These are phyloP conservation scores for Xerocomellus intermedius DNA, from an alignment of 768 basidiomycete species.

Conservation along the genomic window DNA sequence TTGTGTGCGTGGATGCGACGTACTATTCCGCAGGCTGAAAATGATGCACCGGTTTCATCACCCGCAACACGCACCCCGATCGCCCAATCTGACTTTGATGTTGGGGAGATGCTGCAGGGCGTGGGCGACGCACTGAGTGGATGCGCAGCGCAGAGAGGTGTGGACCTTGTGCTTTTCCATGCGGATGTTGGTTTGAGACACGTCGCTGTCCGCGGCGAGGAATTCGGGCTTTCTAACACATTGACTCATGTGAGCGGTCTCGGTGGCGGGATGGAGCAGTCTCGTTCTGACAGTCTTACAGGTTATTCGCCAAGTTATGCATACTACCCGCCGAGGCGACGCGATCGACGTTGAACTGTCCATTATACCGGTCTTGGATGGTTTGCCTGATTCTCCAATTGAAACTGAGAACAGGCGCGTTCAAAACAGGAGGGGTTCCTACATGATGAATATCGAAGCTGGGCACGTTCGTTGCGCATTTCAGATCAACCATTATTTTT, in stretches of 20 bases:
- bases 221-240: conserved; percentile 77
- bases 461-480: conserved; percentile 55
- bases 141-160: conserved; percentile 75
- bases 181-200: conserved; percentile 88
- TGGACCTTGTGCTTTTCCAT: conserved; percentile 89
- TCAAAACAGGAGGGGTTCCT: conserved; percentile 28
- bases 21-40: conserved; percentile 15
- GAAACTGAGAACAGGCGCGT: conserved; percentile 20
- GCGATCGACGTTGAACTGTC: conserved; percentile 83
- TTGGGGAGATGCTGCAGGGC: conserved; percentile 87
- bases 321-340: conserved; percentile 68
- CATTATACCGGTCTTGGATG: conserved; percentile 38
- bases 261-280: background rate
- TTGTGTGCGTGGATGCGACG: conserved; percentile 22
- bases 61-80: conserved; percentile 16
- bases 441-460: conserved; percentile 26
- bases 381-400: conserved; percentile 23
- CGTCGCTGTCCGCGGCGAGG: conserved; percentile 80
- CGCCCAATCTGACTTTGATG: conserved; percentile 71
- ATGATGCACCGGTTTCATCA: conserved; percentile 19
- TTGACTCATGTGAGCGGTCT: conserved; percentile 73
- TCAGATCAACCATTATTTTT: conserved; percentile 54
- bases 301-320: conserved; percentile 83
- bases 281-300: conserved; percentile 34
- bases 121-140: conserved; percentile 88